Conservation (phyloP, 306 rosid genomes). For the Vigna angularis region DNA sequence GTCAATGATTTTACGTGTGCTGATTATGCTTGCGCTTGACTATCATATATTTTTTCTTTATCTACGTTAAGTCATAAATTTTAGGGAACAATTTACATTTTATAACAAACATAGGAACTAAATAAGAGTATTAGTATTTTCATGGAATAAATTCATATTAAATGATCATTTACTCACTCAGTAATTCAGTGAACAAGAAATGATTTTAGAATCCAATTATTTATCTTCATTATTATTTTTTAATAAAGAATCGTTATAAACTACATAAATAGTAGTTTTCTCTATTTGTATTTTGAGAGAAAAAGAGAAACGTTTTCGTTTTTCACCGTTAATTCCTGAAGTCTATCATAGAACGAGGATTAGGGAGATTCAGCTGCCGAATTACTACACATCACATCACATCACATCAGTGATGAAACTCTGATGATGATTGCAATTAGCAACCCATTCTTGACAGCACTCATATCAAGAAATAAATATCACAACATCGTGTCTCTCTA, state of each 20-base stretch:
- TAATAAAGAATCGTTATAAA: neutral
- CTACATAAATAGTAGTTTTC: neutral
- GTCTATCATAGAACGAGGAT: neutral
- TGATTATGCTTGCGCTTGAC: too few relatives aligned
- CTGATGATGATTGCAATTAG: constrained; percentile 18
- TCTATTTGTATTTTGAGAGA: neutral
- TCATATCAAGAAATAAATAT: constrained; percentile 7
- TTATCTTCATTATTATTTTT: neutral
- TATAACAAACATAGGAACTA: too few relatives aligned
- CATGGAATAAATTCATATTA: too few relatives aligned
- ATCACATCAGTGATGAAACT: neutral
- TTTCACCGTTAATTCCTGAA: neutral
- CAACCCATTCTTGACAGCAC: neutral
- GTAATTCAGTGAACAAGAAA: neutral
- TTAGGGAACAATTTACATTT: too few relatives aligned
- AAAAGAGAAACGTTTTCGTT: neutral
- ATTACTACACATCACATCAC: neutral
- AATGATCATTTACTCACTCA: too few relatives aligned
- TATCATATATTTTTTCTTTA: too few relatives aligned
- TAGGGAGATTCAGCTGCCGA: neutral
- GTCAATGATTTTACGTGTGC: too few relatives aligned
- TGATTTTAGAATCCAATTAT: neutral
- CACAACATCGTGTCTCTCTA: neutral
- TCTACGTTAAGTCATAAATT: too few relatives aligned
- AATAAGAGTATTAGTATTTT: too few relatives aligned